Conservation (phyloP, 495 filamentous ascomycete species). For the Penicillium steckii region DNA sequence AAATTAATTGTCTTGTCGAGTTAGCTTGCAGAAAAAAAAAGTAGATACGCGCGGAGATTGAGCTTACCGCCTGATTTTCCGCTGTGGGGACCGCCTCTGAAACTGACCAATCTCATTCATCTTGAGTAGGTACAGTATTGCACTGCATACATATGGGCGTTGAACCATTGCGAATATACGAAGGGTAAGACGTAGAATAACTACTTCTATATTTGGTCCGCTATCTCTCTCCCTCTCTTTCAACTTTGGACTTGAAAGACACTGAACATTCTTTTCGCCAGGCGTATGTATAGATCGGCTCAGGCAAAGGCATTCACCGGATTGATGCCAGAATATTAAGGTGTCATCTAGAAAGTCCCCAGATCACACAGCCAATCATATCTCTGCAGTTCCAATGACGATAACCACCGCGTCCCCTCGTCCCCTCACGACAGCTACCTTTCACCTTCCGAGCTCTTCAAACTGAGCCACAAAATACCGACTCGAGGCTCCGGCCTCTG, state of each 20-base stretch:
- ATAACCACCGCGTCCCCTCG: slow-evolving; percentile 15
- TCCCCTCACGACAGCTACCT: slow-evolving; percentile 2
- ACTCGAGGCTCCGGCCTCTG: slow-evolving; percentile 16
- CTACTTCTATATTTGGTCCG: too few species aligned
- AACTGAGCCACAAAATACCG: background rate
- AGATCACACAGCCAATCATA: slow-evolving; percentile 33
- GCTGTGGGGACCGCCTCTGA: background rate
- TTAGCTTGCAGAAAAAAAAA: slow-evolving; percentile 15
- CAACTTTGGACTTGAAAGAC: too few species aligned
- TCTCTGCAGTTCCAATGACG: slow-evolving; percentile 20
- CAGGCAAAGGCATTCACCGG: background rate
- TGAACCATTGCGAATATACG: too few species aligned
- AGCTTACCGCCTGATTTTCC: background rate
- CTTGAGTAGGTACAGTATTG: background rate
- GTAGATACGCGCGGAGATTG: slow-evolving; percentile 6
- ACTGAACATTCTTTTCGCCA: too few species aligned
- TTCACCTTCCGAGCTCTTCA: background rate
- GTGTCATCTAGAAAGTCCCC: slow-evolving; percentile 31
- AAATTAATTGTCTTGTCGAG: too few species aligned
- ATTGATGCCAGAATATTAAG: slow-evolving; percentile 8
- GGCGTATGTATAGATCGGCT: background rate
- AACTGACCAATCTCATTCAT: background rate
- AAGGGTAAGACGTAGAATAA: too few species aligned
- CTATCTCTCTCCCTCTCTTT: too few species aligned
- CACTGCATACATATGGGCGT: too few species aligned